Base-by-base conservation (phyloP, 2,329 filamentous ascomycete species). In the Zasmidium cellare region DNA sequence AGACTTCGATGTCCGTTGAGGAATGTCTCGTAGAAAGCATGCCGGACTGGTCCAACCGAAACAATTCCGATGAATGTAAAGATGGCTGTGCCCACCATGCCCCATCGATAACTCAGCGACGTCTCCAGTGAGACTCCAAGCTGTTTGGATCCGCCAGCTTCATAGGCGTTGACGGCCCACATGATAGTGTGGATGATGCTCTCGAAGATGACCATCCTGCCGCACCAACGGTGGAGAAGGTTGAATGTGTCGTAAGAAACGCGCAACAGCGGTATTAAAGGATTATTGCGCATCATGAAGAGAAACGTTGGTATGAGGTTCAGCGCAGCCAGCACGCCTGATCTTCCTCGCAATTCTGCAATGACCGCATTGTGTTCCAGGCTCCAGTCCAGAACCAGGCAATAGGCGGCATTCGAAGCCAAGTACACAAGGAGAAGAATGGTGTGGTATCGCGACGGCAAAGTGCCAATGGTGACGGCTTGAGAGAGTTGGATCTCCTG, bases 171-270 rank as follows among this genome's bases (percentile, higher is more conserved):
- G 65, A 90, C 83, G 20, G 85, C 77, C 90, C 92, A 97, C 46
- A 85, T 84, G 38, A 84, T 67, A 1, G 87, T 87, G 75, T 96
- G 91, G 14, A 88, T 79, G 49, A 91, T 66, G n/a, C 82, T 76
- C 72, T 93, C 87, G 2, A 87, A 56, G 24, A 91, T 83, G 35
- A 89, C 83, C 41, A 92, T 84, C 23, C 91, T 84, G 24, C 90
- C 91, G 62, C 91, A 84, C 90, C 90, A 94, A 62, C 91, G 84
- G 74, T 96, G 91, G 51, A 94, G 78, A 9, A 94, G 86, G 73
- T 97, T 97, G 81, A 96, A 97, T 0, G 92, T 96, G 74, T 97
- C 93, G 77, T 97, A 99, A 74, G 90, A 94, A 73, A 97, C 88
- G 68, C 88, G 85, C 57, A 97, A 82, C 38, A 96, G 74, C 2